phyloP scores from a whole-genome alignment of 2,329 filamentous ascomycete species.

The Neonectria magnoliae region DNA sequence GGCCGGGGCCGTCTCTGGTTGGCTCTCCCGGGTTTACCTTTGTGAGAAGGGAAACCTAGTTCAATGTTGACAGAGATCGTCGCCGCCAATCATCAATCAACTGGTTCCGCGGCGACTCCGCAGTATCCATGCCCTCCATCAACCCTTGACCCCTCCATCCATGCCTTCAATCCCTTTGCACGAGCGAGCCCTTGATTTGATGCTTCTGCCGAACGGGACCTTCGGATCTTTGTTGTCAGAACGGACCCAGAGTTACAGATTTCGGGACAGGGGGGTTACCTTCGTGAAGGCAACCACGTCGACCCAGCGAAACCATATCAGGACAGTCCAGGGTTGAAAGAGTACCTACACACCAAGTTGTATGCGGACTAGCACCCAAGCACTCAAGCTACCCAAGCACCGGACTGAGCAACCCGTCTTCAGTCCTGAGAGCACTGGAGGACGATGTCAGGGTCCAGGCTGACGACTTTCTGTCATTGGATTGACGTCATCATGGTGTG shows the following conservation, averaged over 20 bases:
- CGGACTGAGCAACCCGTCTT: too few relatives aligned
- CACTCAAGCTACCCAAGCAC: too few relatives aligned
- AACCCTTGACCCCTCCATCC: neutral
- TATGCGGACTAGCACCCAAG: neutral
- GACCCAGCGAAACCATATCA: constrained; percentile 9
- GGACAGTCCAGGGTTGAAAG: neutral
- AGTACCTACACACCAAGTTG: neutral
- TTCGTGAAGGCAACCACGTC: constrained; percentile 10
- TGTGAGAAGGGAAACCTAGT: constrained; percentile 16
- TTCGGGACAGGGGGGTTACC: constrained; percentile 4
- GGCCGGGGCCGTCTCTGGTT: constrained; percentile 3
- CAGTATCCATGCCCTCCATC: neutral
- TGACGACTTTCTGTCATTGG: constrained; percentile 25
- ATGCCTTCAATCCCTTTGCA: constrained; percentile 1
- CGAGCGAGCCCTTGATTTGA: neutral
- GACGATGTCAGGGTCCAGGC: constrained; percentile 21
- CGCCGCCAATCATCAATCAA: neutral
- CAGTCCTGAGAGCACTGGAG: neutral
- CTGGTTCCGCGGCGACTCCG: constrained; percentile 3
- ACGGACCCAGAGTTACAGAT: constrained; percentile 2
- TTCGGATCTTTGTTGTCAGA: constrained; percentile 13
- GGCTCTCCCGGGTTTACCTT: constrained; percentile 2
- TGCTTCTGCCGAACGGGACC: constrained; percentile 12
- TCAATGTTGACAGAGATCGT: constrained; percentile 5
- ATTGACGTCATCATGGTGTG: constrained; percentile 45